Evolutionary conservation across 2,329 filamentous ascomycete genomes (phyloP), one percentile per base, ranked within the genome.

Genomic region (Beauveria asiatica): DNA sequence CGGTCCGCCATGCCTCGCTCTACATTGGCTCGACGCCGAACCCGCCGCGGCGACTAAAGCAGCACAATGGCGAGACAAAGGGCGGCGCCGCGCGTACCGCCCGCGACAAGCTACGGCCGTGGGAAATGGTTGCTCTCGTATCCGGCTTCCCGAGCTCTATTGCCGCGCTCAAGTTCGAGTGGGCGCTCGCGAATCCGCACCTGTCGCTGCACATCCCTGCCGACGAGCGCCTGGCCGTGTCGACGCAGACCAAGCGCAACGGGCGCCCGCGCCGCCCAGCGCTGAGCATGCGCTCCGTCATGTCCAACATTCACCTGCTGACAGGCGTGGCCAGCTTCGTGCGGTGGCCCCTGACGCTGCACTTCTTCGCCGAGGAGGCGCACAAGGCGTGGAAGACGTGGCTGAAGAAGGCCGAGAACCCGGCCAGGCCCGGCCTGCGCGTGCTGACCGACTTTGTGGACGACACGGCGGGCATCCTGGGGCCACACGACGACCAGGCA

Each of bases 1-100:
- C 87, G 0, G 81, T 92, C 10, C 82, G 84, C 50, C 85, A 85
- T 69, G 80, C 82, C 30, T 84, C 82, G 2, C 80, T 93, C 30
- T 99, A 99, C 73, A 88, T 97, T 59, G 94, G 94, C 57, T 96
- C 90, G 48, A 97, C 94, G 1, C 92, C 92, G 0, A 86, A 97
- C 69, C 93, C 94, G 46, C 85, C 86, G 1, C 83, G 93, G 62
- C 88, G 94, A 16, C 80, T 97, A 25, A 86, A 85, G 63, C 94
- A 97, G 72, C 94, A 99, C 75, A 99, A 99, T 80, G 94, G 94
- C 57, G 77, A 85, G 54, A 80, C 81, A 37, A 88, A 85, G 69
- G 94, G 94, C 56, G 94, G 94, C 41, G 94, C 94, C 33, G 83
- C 79, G 33, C 82, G 86, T 51, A 99, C 94, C 0, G 83, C 87